Percentiles rank a stretch among this genome's conserved stretches.
Evolutionary conservation across 805 yeast species (phyloP).

Genomic region (Ogataea henricii): DNA sequence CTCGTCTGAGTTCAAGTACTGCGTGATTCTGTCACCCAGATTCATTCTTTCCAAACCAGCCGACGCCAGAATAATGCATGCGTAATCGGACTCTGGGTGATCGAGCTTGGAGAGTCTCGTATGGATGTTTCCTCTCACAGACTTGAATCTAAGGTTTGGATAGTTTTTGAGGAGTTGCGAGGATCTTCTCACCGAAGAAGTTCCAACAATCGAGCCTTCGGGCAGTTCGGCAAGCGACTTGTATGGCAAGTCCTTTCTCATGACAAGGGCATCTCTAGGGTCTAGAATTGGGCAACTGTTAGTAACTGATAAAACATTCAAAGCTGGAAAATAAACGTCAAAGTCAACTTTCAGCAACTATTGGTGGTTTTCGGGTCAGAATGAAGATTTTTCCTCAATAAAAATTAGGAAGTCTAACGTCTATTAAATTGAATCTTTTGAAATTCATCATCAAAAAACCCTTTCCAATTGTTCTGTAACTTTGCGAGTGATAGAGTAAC

Average conservation of each 20-base stretch:
- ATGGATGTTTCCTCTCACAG: conserved; percentile 80
- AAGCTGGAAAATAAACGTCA: neutral
- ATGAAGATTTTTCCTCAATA: conserved; percentile 33
- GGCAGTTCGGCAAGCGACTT: conserved; percentile 75
- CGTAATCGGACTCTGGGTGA: conserved; percentile 53
- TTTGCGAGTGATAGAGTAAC: conserved; percentile 16
- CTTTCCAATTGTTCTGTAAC: too few species aligned
- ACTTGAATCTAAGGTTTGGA: conserved; percentile 77
- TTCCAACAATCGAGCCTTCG: conserved; percentile 83
- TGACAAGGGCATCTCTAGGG: conserved; percentile 88
- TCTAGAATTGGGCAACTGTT: conserved; percentile 44
- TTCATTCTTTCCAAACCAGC: conserved; percentile 85
- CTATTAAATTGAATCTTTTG: conserved; percentile 28
- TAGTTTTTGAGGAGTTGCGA: conserved; percentile 81
- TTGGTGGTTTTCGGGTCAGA: conserved; percentile 10
- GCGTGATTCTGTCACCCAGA: conserved; percentile 73
- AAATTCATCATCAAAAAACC: conserved; percentile 31
- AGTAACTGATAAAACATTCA: neutral
- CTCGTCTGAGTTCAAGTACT: conserved; percentile 66
- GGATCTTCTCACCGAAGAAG: conserved; percentile 90
- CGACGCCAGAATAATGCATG: conserved; percentile 84
- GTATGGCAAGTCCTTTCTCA: conserved; percentile 67
- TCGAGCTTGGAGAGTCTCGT: conserved; percentile 85
- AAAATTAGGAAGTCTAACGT: conserved; percentile 42
- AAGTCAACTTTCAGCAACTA: neutral